These are phyloP conservation scores for Wickerhamomyces sp. DNA, from an alignment of 1,139 yeast genomes.

Conservation along the genomic window DNA sequence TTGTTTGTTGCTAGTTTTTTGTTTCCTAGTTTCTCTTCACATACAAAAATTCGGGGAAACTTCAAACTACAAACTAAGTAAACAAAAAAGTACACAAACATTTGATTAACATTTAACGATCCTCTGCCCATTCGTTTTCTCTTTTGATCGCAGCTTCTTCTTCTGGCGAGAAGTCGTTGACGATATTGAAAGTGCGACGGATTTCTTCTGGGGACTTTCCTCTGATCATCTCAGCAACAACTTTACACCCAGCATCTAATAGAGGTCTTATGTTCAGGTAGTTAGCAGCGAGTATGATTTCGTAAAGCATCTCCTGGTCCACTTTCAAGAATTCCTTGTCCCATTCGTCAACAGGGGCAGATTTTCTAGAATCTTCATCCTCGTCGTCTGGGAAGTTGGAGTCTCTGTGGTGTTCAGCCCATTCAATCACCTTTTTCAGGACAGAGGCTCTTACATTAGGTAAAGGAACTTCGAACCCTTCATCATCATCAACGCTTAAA, in stretches of 20 bases:
- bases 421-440: slow-evolving; percentile 85
- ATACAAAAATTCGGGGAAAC: too few species aligned
- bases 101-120: slow-evolving; percentile 48
- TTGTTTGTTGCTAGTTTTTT: too few species aligned
- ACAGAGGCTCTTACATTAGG: slow-evolving; percentile 89
- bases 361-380: slow-evolving; percentile 76
- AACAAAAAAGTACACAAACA: background rate
- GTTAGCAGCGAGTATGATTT: slow-evolving; percentile 93
- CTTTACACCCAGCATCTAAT: slow-evolving; percentile 93
- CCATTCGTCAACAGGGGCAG: slow-evolving; percentile 92
- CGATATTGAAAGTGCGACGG: slow-evolving; percentile 92
- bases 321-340: slow-evolving; percentile 93
- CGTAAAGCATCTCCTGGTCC: slow-evolving; percentile 98
- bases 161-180: slow-evolving; percentile 94
- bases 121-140: slow-evolving; percentile 99
- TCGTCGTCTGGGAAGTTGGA: slow-evolving; percentile 75
- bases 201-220: slow-evolving; percentile 96
- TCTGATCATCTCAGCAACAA: slow-evolving; percentile 97
- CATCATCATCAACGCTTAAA: slow-evolving; percentile 51
- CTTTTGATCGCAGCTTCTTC: slow-evolving; percentile 97
- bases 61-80: background rate
- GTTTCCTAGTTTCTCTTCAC: too few species aligned
- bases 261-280: slow-evolving; percentile 91
- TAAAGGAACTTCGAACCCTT: slow-evolving; percentile 74
- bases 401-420: slow-evolving; percentile 96